Percentiles rank a stretch among this genome's conserved stretches.
Conservation (phyloP, 768 basidiomycete species). For the Clavaria fumosa region DNA sequence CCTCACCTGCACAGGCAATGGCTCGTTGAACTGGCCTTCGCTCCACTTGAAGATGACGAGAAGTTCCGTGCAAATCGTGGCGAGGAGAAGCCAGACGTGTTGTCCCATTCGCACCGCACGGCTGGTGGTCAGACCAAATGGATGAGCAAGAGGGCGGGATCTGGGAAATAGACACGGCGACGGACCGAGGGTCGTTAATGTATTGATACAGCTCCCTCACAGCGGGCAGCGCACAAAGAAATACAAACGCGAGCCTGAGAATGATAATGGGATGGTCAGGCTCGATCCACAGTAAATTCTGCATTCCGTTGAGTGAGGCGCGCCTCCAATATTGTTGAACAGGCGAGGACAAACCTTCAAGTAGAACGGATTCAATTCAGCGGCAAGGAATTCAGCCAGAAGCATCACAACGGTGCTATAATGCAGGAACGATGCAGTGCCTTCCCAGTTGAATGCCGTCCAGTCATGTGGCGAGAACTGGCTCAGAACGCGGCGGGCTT, state of each 20-base stretch:
- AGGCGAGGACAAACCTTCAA: conserved; percentile 43
- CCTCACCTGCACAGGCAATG: conserved; percentile 46
- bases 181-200: conserved; percentile 65
- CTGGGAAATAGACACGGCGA: conserved; percentile 6
- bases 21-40: conserved; percentile 47
- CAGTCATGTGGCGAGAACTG: conserved; percentile 84
- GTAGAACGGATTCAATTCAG: conserved; percentile 81
- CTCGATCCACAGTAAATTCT: conserved; percentile 72
- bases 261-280: conserved; percentile 81
- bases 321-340: background rate
- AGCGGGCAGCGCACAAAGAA: conserved; percentile 77
- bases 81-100: conserved; percentile 74
- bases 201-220: conserved; percentile 76
- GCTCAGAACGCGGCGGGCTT: conserved; percentile 63
- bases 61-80: conserved; percentile 72
- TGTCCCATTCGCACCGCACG: conserved; percentile 81
- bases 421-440: conserved; percentile 55
- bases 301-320: conserved; percentile 5
- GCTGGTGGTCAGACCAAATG: conserved; percentile 22
- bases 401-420: conserved; percentile 63
- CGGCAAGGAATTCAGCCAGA: conserved; percentile 65
- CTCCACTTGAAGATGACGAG: conserved; percentile 77
- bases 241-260: conserved; percentile 54
- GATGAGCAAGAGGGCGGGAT: conserved; percentile 1
- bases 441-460: conserved; percentile 81